Evolutionary conservation across 108 stramenopile species (phyloP), one percentile per base, ranked within the genome.

Genomic region (Skeletonema marinoi): DNA sequence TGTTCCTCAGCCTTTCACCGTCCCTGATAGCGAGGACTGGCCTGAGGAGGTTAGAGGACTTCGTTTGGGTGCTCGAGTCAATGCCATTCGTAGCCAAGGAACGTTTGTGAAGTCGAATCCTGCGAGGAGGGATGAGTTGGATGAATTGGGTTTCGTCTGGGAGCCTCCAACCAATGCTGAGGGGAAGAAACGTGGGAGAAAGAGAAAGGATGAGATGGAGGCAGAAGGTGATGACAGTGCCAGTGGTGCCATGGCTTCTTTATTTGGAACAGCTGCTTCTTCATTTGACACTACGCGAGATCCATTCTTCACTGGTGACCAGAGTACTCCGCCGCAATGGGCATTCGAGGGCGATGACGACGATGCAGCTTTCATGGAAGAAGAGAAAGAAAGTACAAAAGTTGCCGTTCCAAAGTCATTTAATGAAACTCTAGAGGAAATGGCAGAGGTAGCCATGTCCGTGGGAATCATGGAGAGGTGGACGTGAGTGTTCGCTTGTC

Each of bases 61-160:
- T 32, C 82, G 88, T 31, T 84, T 96, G 33, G 96, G 96, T 10
- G 91, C 90, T 31, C 86, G 93, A 30, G 96, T 96, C 39, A 93
- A 94, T 83, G 90, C 92, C n/a, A 94, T 96, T 73, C 88, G 96
- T 60, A 86, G 88, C 51, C 93, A 93, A 73, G 93, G 93, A 65
- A 94, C 93, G 33, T 94, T 94, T 81, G 89, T 96, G 29, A 93
- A 90, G 63, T 77, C 77, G 17, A 77, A 90, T 73, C 88, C 92
- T 32, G 81, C 83, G 46, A 70, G 96, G 30, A 88, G 74, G 64
- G 74, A 84, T 31, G 74, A 86, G 67, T 75, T 96, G 65, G 90
- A 93, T 60, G 84, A 88, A 8, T 60, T 96, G 61, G 96, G 96
- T 19, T 94, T 96, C 77, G 82, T 89, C 19, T 96, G 95, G 95